Conservation (phyloP, 768 basidiomycete species). For the Serpula lacrymans region DNA sequence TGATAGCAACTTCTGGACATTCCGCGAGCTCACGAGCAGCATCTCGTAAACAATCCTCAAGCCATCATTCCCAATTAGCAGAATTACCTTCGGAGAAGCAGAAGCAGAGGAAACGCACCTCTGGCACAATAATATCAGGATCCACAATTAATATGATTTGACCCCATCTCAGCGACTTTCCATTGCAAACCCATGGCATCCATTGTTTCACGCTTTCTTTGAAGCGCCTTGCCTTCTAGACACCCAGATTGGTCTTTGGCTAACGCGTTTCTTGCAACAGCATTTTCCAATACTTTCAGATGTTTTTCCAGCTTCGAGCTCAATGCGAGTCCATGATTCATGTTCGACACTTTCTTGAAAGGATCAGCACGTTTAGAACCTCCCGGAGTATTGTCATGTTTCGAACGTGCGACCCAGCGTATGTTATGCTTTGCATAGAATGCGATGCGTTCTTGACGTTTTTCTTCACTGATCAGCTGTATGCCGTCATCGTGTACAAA, state of each 20-base stretch:
- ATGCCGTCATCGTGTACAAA: slow-evolving; percentile 84
- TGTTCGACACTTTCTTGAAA: slow-evolving; percentile 90
- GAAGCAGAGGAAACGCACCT: slow-evolving; percentile 33
- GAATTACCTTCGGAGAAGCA: background rate
- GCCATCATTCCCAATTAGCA: background rate
- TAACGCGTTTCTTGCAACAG: slow-evolving; percentile 34
- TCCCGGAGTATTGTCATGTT: slow-evolving; percentile 55
- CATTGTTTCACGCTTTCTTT: slow-evolving; percentile 55
- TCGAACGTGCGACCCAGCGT: slow-evolving; percentile 81
- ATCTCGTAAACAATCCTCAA: slow-evolving; percentile 79
- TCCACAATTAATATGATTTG: slow-evolving; percentile 84
- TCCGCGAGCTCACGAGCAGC: slow-evolving; percentile 77
- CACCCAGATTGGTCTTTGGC: slow-evolving; percentile 32
- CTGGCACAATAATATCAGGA: slow-evolving; percentile 81
- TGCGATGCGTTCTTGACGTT: slow-evolving; percentile 60
- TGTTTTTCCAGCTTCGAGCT: slow-evolving; percentile 50
- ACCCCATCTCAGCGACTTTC: slow-evolving; percentile 69
- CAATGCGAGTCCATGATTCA: slow-evolving; percentile 78
- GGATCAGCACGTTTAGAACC: slow-evolving; percentile 81
- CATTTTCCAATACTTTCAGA: slow-evolving; percentile 32
- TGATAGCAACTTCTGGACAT: slow-evolving; percentile 85
- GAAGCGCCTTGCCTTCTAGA: slow-evolving; percentile 67
- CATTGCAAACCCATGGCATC: slow-evolving; percentile 78
- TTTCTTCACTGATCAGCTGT: slow-evolving; percentile 59
- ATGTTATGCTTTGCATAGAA: slow-evolving; percentile 80